phyloP scores from a whole-genome alignment of 2,329 filamentous ascomycete genomes.

The Aspergillus spinulosporus region DNA sequence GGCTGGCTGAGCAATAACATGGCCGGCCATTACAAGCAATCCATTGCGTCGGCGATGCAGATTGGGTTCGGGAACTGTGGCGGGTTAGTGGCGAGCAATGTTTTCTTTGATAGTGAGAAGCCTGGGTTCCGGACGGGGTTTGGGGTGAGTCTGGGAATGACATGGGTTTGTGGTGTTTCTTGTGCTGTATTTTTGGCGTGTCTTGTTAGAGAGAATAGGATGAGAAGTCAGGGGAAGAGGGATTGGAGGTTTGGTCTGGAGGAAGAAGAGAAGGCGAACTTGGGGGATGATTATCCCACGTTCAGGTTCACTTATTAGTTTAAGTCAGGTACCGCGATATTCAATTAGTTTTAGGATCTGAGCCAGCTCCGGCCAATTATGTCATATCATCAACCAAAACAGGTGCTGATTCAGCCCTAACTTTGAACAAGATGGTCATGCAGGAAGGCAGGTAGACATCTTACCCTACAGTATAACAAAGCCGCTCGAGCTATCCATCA shows the following conservation, averaged over 20 bases:
- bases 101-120: constrained; percentile 43
- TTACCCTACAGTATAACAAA: no score
- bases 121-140: constrained; percentile 44
- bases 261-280: constrained; percentile 9
- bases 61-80: constrained; percentile 49
- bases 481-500: no score
- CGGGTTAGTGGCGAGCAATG: constrained; percentile 45
- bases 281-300: constrained; percentile 18
- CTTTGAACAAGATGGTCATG: no score
- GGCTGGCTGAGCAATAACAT: constrained; percentile 45
- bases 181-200: constrained; percentile 17
- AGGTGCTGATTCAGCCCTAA: no score
- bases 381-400: no score
- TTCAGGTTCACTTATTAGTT: constrained; percentile 18
- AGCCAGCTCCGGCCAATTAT: no score
- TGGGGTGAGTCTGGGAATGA: constrained; percentile 37
- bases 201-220: constrained; percentile 15
- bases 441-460: no score
- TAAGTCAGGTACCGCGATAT: no score
- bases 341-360: no score
- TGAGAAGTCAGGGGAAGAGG: constrained; percentile 11
- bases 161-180: constrained; percentile 15
- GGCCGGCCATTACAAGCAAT: constrained; percentile 42
- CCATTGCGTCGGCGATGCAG: constrained; percentile 45
- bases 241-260: constrained; percentile 10